phyloP scores from a whole-genome alignment of 768 basidiomycete genomes.

The Pulveroboletus sp. region DNA sequence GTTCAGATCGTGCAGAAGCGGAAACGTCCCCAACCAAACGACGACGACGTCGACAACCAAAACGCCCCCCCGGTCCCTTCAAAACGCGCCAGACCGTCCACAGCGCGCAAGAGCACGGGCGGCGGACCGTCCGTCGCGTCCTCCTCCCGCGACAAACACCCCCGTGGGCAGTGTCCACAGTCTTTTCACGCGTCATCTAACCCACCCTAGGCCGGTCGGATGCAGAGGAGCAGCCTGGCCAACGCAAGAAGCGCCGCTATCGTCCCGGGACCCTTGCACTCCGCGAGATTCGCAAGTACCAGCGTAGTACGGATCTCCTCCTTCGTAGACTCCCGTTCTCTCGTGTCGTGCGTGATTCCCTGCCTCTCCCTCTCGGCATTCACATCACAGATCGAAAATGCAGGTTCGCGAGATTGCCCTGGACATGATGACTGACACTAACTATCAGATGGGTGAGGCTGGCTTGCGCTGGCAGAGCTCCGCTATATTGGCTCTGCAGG shows the following conservation, averaged over 20 bases:
- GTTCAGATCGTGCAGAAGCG: conserved; percentile 63
- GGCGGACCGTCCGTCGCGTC: conserved; percentile 38
- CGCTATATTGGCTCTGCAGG: conserved; percentile 89
- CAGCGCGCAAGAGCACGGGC: conserved; percentile 85
- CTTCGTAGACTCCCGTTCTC: conserved; percentile 88
- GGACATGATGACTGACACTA: conserved; percentile 81
- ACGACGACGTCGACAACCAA: conserved; percentile 26
- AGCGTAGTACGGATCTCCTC: conserved; percentile 87
- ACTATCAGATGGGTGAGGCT: conserved; percentile 50
- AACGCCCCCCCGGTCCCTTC: conserved; percentile 26
- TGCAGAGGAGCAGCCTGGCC: conserved; percentile 22
- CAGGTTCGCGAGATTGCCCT: conserved; percentile 94
- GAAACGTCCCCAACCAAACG: conserved; percentile 28
- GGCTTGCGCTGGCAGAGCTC: conserved; percentile 92
- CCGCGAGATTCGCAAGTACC: conserved; percentile 90
- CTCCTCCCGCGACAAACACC: conserved; percentile 22
- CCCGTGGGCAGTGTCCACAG: conserved; percentile 21
- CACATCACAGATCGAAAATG: background rate
- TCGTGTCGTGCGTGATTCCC: conserved; percentile 62
- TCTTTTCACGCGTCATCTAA: conserved; percentile 11
- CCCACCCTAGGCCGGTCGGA: conserved; percentile 17
- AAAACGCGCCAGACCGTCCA: conserved; percentile 50
- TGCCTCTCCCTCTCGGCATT: background rate
- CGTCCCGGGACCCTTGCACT: conserved; percentile 88
- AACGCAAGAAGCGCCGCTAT: conserved; percentile 59